These are phyloP conservation scores for Ustilago cynodontis DNA, from an alignment of 1,284 basidiomycete genomes.

Conservation along the genomic window DNA sequence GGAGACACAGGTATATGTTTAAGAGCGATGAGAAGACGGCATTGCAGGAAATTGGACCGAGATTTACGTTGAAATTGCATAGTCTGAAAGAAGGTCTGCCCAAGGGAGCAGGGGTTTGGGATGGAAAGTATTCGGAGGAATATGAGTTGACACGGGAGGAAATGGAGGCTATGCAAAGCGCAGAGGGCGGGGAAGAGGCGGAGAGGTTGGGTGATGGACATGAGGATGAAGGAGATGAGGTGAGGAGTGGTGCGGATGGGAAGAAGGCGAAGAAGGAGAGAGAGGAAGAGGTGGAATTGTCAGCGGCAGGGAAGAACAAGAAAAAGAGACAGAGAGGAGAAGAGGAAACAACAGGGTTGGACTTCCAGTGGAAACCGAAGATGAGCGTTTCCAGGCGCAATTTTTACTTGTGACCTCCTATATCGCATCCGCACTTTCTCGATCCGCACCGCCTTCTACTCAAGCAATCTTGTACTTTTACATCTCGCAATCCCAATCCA, in stretches of 20 bases:
- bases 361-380: constrained; percentile 68
- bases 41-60: constrained; percentile 96
- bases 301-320: constrained; percentile 1
- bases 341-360: constrained; percentile 54
- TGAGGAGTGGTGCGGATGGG: background rate
- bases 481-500: background rate
- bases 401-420: constrained; percentile 56
- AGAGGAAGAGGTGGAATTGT: background rate
- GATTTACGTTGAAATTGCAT: constrained; percentile 93
- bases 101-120: constrained; percentile 73
- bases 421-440: background rate
- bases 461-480: constrained; percentile 16
- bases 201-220: constrained; percentile 6
- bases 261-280: background rate
- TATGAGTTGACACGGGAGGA: constrained; percentile 62
- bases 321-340: constrained; percentile 46
- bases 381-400: constrained; percentile 62
- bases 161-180: constrained; percentile 29
- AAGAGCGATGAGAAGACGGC: constrained; percentile 83
- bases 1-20: constrained; percentile 95
- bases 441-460: background rate
- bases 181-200: constrained; percentile 14
- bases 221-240: constrained; percentile 1
- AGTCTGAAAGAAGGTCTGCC: constrained; percentile 91
- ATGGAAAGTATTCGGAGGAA: constrained; percentile 74